Percentiles rank a stretch among this genome's conserved stretches.
Conservation (phyloP, 176 grass and related monocot species). For the Carex kokanica region DNA sequence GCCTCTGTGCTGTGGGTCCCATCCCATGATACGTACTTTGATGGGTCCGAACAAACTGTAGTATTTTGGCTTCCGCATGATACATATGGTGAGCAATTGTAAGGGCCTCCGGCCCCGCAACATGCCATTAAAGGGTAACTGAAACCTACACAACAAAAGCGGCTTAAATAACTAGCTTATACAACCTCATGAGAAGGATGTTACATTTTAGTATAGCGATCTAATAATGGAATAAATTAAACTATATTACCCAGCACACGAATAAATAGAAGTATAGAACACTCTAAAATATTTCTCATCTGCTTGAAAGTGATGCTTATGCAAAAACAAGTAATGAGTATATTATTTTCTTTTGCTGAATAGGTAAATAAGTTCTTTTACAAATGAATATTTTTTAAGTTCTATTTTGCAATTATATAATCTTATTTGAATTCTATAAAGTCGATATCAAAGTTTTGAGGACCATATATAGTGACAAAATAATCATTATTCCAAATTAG, state of each 20-base stretch:
- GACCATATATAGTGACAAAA: background rate
- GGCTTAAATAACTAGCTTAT: too few relatives aligned
- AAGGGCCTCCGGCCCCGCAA: slow-evolving; percentile 55
- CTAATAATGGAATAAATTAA: too few relatives aligned
- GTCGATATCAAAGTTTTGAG: too few relatives aligned
- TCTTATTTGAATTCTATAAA: background rate
- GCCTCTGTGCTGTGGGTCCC: slow-evolving; percentile 77
- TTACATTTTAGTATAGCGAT: background rate
- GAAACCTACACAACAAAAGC: slow-evolving; percentile 36
- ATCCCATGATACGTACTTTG: slow-evolving; percentile 69
- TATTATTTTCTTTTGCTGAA: too few relatives aligned
- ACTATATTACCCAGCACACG: background rate
- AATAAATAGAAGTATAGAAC: background rate
- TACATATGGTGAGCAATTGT: slow-evolving; percentile 35
- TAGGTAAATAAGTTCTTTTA: too few relatives aligned
- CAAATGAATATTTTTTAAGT: too few relatives aligned
- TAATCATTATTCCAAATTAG: background rate
- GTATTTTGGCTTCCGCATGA: slow-evolving; percentile 43
- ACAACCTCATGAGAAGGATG: background rate
- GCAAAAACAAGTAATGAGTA: background rate
- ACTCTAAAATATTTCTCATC: too few relatives aligned
- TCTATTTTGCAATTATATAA: background rate
- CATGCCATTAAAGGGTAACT: slow-evolving; percentile 54
- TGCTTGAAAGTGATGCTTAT: background rate
- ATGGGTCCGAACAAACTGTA: slow-evolving; percentile 54